Percentiles rank a stretch among this genome's conserved stretches.
These are phyloP conservation scores for Leptomonas seymouri DNA, from an alignment of 208 protist species.

Conservation along the genomic window DNA sequence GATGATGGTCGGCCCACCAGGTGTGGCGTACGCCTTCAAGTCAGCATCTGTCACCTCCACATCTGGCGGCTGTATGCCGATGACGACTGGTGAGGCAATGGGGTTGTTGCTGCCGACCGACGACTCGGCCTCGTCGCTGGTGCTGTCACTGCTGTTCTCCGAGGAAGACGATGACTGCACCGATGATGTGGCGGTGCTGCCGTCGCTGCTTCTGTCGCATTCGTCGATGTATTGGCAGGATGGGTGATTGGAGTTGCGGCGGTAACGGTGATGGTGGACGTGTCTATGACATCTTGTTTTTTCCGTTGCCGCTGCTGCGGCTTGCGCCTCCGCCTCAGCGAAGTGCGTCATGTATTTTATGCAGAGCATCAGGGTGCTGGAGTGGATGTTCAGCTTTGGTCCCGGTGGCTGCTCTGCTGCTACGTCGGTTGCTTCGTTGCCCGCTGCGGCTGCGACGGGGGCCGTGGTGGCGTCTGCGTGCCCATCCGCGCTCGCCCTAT, in stretches of 20 bases:
- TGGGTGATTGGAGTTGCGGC: neutral
- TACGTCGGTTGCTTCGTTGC: too few relatives aligned
- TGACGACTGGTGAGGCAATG: neutral
- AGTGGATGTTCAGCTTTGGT: constrained; percentile 13
- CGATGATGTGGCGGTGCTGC: constrained; percentile 3
- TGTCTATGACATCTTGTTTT: neutral
- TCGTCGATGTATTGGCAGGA: neutral
- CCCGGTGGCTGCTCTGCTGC: neutral
- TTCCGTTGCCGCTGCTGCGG: neutral
- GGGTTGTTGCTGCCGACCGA: constrained; percentile 18
- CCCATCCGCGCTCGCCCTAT: neutral
- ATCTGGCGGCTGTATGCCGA: neutral
- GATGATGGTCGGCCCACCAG: constrained; percentile 33
- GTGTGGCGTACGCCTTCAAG: neutral
- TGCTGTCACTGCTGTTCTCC: neutral
- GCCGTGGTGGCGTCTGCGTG: neutral
- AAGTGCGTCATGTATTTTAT: constrained; percentile 54
- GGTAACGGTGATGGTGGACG: neutral
- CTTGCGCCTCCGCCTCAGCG: constrained; percentile 21
- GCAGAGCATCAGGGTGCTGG: constrained; percentile 33
- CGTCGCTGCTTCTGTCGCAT: constrained; percentile 2
- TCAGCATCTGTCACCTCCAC: neutral
- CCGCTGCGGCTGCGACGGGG: neutral
- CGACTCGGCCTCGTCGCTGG: constrained; percentile 7
- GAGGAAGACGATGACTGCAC: constrained; percentile 11